phyloP scores from a whole-genome alignment of 768 basidiomycete genomes.

The Suillus fuscotomentosus region DNA sequence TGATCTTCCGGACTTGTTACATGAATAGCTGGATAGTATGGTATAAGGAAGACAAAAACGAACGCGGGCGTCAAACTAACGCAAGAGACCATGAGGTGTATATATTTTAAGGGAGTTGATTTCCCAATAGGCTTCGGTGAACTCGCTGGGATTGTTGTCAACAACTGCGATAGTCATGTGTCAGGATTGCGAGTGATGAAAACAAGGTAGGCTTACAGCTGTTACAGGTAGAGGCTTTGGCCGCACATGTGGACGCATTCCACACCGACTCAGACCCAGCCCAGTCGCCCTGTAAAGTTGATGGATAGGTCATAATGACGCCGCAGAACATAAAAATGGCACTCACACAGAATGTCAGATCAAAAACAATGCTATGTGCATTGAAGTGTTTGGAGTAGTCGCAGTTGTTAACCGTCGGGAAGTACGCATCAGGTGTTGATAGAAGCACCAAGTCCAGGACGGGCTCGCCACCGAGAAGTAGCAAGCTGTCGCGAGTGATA shows the following conservation, averaged over 20 bases:
- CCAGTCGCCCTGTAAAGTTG: slow-evolving; percentile 47
- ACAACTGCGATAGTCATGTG: slow-evolving; percentile 41
- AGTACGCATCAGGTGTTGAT: slow-evolving; percentile 44
- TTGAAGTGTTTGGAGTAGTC: slow-evolving; percentile 54
- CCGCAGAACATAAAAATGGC: background rate
- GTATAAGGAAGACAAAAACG: background rate
- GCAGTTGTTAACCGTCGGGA: slow-evolving; percentile 41
- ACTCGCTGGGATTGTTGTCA: slow-evolving; percentile 54
- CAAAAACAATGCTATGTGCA: slow-evolving; percentile 52
- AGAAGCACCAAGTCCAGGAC: background rate
- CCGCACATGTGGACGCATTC: slow-evolving; percentile 39
- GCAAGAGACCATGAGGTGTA: slow-evolving; percentile 13
- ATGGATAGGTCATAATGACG: background rate
- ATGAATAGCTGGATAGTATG: background rate
- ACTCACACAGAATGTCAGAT: slow-evolving; percentile 61
- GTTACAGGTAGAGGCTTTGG: slow-evolving; percentile 30
- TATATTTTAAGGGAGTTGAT: slow-evolving; percentile 63
- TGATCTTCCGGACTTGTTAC: background rate
- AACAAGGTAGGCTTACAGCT: slow-evolving; percentile 40
- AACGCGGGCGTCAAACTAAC: background rate
- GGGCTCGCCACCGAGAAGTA: background rate
- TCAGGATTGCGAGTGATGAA: background rate
- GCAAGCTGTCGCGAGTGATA: slow-evolving; percentile 52
- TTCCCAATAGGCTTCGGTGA: slow-evolving; percentile 68
- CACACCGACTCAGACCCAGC: slow-evolving; percentile 40